Conservation (phyloP, 768 basidiomycete species). For the Pulveroboletus sp. region DNA sequence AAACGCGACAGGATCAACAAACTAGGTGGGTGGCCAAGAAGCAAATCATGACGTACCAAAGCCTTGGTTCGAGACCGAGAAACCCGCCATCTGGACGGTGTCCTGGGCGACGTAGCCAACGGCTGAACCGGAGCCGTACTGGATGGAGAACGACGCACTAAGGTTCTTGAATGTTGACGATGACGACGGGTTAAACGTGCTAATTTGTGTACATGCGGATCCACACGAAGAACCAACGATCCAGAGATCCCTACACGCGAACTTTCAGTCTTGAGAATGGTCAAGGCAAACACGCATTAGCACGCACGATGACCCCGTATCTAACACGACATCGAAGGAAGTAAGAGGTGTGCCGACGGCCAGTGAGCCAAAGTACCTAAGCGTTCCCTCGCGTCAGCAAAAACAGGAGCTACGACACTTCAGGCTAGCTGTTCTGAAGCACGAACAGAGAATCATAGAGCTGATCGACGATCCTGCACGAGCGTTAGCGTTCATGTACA, state of each 20-base stretch:
- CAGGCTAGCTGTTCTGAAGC: background rate
- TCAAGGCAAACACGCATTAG: background rate
- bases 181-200: conserved; percentile 31
- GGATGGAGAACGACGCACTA: conserved; percentile 36
- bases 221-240: conserved; percentile 35
- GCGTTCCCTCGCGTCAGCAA: background rate
- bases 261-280: background rate
- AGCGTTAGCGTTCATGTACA: background rate
- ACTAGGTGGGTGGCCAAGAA: background rate
- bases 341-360: conserved; percentile 44
- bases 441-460: conserved; percentile 58
- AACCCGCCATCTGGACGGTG: conserved; percentile 48
- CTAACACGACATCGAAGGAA: conserved; percentile 46
- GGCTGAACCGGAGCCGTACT: conserved; percentile 47
- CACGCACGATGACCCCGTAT: conserved; percentile 44
- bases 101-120: conserved; percentile 43
- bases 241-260: conserved; percentile 46
- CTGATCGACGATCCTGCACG: conserved; percentile 56
- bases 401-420: background rate
- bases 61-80: conserved; percentile 42
- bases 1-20: background rate
- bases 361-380: conserved; percentile 37
- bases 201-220: conserved; percentile 26
- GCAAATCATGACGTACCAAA: conserved; percentile 30
- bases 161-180: conserved; percentile 36